Conservation (phyloP, 2,329 filamentous ascomycete genomes). For the Ophiosphaerella narmari region DNA sequence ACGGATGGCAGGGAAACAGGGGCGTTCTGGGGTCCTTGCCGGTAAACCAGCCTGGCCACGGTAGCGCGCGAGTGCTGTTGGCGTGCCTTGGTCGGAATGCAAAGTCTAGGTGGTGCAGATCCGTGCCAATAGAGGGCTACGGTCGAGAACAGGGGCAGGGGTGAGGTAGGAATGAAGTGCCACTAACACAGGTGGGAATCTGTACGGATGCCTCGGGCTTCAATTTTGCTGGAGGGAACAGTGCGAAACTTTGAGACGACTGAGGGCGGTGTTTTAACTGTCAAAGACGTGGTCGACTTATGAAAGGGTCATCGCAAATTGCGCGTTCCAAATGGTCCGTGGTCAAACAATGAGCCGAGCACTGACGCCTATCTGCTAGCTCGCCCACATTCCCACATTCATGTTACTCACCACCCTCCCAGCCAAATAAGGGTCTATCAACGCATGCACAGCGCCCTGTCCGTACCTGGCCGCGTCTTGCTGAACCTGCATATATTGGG, state of each 20-base stretch:
- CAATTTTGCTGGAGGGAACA: not conserved
- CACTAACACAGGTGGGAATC: not conserved
- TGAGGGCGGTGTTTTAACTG: not conserved
- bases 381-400: not conserved
- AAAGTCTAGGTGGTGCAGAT: slow-evolving; percentile 11
- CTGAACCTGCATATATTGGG: not conserved
- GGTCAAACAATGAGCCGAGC: not conserved
- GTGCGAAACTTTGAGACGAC: not conserved
- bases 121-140: slow-evolving; percentile 19
- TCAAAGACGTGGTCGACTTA: not conserved
- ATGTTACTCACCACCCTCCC: not conserved
- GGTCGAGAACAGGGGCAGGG: slow-evolving; percentile 1
- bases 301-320: slow-evolving; percentile 4
- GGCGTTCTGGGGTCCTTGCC: slow-evolving; percentile 17
- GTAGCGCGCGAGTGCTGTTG: slow-evolving; percentile 20
- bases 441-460: slow-evolving; percentile 4
- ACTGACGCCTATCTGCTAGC: too few species aligned
- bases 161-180: not conserved
- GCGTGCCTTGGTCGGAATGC: slow-evolving; percentile 26
- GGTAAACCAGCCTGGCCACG: slow-evolving; percentile 24
- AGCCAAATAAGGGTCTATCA: not conserved
- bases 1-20: slow-evolving; percentile 26
- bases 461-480: not conserved
- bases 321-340: not conserved
- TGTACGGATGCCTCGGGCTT: not conserved